Evolutionary conservation across 345 rosid species (phyloP).

Genomic region (Aquilaria sinensis): DNA sequence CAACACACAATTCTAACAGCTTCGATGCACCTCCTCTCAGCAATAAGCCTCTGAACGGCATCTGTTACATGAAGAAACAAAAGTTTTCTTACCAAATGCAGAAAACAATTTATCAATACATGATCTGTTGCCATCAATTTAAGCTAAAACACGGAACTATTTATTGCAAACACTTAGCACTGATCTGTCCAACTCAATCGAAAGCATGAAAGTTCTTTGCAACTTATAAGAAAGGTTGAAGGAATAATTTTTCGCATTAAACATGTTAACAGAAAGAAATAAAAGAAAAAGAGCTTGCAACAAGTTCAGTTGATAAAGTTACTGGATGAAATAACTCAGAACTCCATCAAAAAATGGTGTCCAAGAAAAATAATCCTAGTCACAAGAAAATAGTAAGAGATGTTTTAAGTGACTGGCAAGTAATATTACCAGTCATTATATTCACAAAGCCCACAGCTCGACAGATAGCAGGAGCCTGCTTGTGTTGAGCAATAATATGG

Average conservation of each 20-base stretch:
- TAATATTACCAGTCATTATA: slow-evolving; percentile 23
- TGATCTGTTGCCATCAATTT: background rate
- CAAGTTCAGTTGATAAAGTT: background rate
- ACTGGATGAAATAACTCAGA: background rate
- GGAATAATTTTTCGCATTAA: background rate
- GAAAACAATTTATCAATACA: background rate
- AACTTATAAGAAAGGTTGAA: background rate
- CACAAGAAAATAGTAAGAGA: background rate
- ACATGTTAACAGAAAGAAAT: background rate
- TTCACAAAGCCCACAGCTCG: slow-evolving; percentile 26
- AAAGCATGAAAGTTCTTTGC: background rate
- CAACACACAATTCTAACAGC: slow-evolving; percentile 29
- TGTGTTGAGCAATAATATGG: slow-evolving; percentile 15
- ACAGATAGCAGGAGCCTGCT: slow-evolving; percentile 24
- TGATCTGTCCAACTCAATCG: background rate
- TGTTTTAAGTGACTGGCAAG: background rate
- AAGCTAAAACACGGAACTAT: too few relatives aligned
- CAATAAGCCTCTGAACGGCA: slow-evolving; percentile 23
- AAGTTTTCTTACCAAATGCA: background rate
- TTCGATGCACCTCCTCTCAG: slow-evolving; percentile 15
- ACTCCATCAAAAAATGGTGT: background rate
- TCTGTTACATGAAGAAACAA: slow-evolving; percentile 19
- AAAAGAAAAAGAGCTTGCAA: background rate
- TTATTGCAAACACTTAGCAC: too few relatives aligned
- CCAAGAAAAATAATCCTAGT: background rate